Evolutionary conservation across 768 basidiomycete genomes (phyloP).

Genomic region (Boletellus ananas): DNA sequence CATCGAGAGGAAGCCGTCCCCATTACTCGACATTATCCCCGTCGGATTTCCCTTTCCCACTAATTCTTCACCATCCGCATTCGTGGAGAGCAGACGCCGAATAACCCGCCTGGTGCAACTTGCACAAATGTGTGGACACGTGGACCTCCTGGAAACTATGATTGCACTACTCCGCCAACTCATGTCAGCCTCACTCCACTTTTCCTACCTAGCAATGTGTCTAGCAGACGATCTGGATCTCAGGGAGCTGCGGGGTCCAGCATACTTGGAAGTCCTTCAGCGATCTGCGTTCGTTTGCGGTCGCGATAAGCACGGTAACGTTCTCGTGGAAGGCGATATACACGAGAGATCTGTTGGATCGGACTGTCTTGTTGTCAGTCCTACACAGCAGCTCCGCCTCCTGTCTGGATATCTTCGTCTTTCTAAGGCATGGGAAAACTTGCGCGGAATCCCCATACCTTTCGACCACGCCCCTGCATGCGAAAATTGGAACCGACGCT

Average conservation of each 20-base stretch:
- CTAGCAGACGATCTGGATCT: slow-evolving; percentile 69
- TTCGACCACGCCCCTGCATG: slow-evolving; percentile 66
- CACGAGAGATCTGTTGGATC: slow-evolving; percentile 35
- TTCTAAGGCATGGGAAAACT: slow-evolving; percentile 59
- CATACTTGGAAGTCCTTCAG: slow-evolving; percentile 74
- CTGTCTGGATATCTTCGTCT: slow-evolving; percentile 70
- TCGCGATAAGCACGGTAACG: slow-evolving; percentile 9
- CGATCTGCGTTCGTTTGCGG: slow-evolving; percentile 39
- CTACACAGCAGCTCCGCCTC: slow-evolving; percentile 59
- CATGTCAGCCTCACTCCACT: slow-evolving; percentile 59
- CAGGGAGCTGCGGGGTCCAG: slow-evolving; percentile 54
- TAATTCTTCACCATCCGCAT: slow-evolving; percentile 32
- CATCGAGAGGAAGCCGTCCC: slow-evolving; percentile 55
- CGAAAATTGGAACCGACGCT: slow-evolving; percentile 68
- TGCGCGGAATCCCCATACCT: slow-evolving; percentile 52
- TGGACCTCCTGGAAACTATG: slow-evolving; percentile 57
- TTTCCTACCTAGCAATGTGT: slow-evolving; percentile 70
- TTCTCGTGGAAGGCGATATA: slow-evolving; percentile 30
- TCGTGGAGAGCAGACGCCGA: slow-evolving; percentile 41
- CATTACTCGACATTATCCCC: slow-evolving; percentile 44
- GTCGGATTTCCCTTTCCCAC: slow-evolving; percentile 22
- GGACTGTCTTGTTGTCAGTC: slow-evolving; percentile 50
- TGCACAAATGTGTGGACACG: slow-evolving; percentile 64
- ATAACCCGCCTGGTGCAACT: slow-evolving; percentile 61
- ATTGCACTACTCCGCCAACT: slow-evolving; percentile 54